phyloP scores from a whole-genome alignment of 331 rosid species.

The Spiraea crenata region DNA sequence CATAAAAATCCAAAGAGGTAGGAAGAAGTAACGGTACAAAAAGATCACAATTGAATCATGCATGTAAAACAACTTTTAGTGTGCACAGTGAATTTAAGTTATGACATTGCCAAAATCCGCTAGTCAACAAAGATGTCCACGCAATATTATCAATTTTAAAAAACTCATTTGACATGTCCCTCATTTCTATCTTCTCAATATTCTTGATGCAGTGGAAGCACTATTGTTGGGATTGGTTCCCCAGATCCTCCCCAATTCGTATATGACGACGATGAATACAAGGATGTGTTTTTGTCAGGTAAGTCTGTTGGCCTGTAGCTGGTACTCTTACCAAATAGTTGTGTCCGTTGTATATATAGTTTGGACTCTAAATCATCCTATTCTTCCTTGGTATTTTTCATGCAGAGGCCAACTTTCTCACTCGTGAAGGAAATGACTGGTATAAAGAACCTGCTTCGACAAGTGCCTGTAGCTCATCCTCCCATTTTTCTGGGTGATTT shows the following conservation, averaged over 20 bases:
- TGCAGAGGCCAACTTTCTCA: conserved; percentile 92
- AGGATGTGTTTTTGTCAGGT: conserved; percentile 89
- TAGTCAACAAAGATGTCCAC: background rate
- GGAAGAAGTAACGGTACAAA: too few relatives aligned
- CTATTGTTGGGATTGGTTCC: conserved; percentile 92
- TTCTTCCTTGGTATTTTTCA: conserved; percentile 14
- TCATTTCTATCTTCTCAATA: conserved; percentile 27
- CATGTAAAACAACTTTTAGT: background rate
- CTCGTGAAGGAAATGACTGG: conserved; percentile 77
- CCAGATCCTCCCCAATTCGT: conserved; percentile 97
- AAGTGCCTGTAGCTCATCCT: conserved; percentile 36
- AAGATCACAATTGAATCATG: background rate
- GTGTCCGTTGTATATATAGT: background rate
- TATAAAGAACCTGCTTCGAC: conserved; percentile 71
- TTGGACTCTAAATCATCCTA: background rate
- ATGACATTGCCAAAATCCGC: background rate
- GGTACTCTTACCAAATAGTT: background rate
- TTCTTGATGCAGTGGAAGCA: conserved; percentile 83
- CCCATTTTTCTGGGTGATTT: conserved; percentile 28
- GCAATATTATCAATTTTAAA: background rate
- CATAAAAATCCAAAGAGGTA: background rate
- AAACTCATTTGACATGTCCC: background rate
- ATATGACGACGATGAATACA: conserved; percentile 71
- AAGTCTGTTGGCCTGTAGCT: conserved; percentile 19
- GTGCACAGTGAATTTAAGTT: background rate